A percentile compares a stretch with the other conserved stretches of the same genome.
Evolutionary conservation across 768 basidiomycete species (phyloP).

Genomic region (Naematelia encephala): DNA sequence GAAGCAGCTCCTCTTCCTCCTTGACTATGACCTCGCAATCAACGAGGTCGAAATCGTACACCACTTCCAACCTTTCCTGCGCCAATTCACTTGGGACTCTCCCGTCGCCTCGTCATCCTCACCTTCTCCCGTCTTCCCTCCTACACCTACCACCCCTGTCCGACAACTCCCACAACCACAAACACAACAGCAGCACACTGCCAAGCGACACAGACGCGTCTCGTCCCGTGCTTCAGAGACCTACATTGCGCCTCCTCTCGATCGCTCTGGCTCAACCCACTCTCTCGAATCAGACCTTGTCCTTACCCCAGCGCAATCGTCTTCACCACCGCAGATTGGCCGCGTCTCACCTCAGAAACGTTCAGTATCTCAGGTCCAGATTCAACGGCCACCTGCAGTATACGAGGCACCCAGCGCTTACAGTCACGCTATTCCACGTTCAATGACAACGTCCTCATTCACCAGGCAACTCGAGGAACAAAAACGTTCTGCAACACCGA

Average conservation of each 20-base stretch:
- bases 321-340: slow-evolving; percentile 9
- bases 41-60: slow-evolving; percentile 43
- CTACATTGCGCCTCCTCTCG: slow-evolving; percentile 46
- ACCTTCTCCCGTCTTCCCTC: slow-evolving; percentile 38
- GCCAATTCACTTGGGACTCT: slow-evolving; percentile 36
- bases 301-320: slow-evolving; percentile 27
- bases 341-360: slow-evolving; percentile 13
- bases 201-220: slow-evolving; percentile 34
- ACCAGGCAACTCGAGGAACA: neutral
- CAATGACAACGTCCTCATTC: slow-evolving; percentile 17
- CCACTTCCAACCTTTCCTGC: slow-evolving; percentile 49
- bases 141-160: slow-evolving; percentile 32
- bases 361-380: slow-evolving; percentile 26
- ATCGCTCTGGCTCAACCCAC: slow-evolving; percentile 47
- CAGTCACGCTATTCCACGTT: slow-evolving; percentile 28
- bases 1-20: slow-evolving; percentile 83
- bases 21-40: slow-evolving; percentile 58
- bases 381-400: slow-evolving; percentile 31
- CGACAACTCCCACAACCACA: slow-evolving; percentile 9
- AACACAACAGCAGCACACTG: slow-evolving; percentile 1
- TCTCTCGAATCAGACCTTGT: slow-evolving; percentile 47
- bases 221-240: slow-evolving; percentile 25
- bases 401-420: slow-evolving; percentile 31
- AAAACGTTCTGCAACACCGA: slow-evolving; percentile 1
- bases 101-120: slow-evolving; percentile 26